Evolutionary conservation across 2,329 filamentous ascomycete species (phyloP).

Genomic region (Trichoderma breve): DNA sequence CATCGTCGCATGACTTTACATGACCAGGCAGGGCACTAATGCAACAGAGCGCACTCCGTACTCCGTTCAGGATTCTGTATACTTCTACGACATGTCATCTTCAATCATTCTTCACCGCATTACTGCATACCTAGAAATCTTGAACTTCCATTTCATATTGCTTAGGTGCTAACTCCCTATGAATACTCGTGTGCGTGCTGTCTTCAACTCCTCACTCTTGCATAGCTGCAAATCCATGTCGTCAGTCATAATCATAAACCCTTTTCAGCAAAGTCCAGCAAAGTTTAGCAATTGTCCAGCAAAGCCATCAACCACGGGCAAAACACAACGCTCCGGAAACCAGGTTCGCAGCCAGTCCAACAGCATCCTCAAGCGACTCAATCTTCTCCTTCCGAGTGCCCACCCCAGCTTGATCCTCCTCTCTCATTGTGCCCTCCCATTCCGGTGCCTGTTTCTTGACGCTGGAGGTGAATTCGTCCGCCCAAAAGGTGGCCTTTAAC

Average conservation of each 20-base stretch:
- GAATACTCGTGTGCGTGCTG: not conserved
- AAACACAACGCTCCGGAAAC: not conserved
- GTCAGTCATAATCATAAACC: not conserved
- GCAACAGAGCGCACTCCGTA: too few relatives aligned
- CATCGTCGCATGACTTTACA: not conserved
- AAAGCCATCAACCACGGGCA: not conserved
- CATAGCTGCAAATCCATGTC: not conserved
- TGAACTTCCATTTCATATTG: not conserved
- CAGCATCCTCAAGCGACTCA: not conserved
- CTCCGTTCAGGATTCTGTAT: not conserved
- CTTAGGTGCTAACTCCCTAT: slow-evolving; percentile 3
- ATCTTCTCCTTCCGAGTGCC: not conserved
- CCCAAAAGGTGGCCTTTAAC: slow-evolving; percentile 19
- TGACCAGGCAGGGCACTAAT: too few relatives aligned
- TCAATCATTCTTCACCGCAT: not conserved
- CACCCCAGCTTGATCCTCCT: not conserved
- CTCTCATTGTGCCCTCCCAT: not conserved
- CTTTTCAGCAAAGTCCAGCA: not conserved
- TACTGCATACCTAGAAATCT: not conserved
- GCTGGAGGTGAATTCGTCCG: not conserved
- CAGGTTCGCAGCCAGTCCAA: not conserved
- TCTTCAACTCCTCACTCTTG: not conserved
- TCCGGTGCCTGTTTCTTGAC: not conserved
- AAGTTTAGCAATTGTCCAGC: not conserved
- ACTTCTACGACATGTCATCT: not conserved